A percentile compares a stretch with the other conserved stretches of the same genome.
phyloP scores from a whole-genome alignment of 2,329 filamentous ascomycete species.

The Hypoxylon sp. region DNA sequence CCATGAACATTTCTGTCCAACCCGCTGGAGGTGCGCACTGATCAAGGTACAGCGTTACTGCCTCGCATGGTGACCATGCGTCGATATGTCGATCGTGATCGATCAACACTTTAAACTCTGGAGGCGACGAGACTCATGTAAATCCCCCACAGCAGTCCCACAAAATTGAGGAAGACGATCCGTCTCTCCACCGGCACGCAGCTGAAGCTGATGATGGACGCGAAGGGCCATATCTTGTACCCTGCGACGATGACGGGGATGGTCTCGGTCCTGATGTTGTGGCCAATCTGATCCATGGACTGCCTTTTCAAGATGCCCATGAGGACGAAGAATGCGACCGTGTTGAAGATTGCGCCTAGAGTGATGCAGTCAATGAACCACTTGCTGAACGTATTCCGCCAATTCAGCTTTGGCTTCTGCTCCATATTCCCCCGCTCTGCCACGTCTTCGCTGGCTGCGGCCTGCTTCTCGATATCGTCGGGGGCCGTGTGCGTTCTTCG shows the following conservation, averaged over 20 bases:
- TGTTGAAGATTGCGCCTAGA: slow-evolving; percentile 61
- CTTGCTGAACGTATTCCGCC: slow-evolving; percentile 60
- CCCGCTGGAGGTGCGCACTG: slow-evolving; percentile 17
- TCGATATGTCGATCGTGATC: slow-evolving; percentile 33
- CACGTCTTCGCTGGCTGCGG: slow-evolving; percentile 39
- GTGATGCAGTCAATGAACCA: slow-evolving; percentile 66
- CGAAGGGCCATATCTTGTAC: slow-evolving; percentile 66
- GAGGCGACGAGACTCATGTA: slow-evolving; percentile 64
- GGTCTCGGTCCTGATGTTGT: slow-evolving; percentile 59
- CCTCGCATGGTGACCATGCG: slow-evolving; percentile 24
- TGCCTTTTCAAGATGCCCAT: slow-evolving; percentile 62
- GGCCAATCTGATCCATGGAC: slow-evolving; percentile 51
- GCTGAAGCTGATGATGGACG: slow-evolving; percentile 64
- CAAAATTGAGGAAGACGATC: slow-evolving; percentile 63
- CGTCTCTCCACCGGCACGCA: slow-evolving; percentile 63
- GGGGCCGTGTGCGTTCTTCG: slow-evolving; percentile 26
- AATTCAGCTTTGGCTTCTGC: slow-evolving; percentile 54
- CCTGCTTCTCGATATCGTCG: slow-evolving; percentile 49
- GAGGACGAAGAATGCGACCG: slow-evolving; percentile 60
- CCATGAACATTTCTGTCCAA: not conserved
- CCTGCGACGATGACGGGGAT: slow-evolving; percentile 62
- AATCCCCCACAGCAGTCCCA: slow-evolving; percentile 64
- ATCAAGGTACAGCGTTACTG: slow-evolving; percentile 26
- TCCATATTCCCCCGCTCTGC: slow-evolving; percentile 27
- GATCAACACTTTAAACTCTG: slow-evolving; percentile 51